Percentiles rank a stretch among this genome's conserved stretches.
phyloP scores from a whole-genome alignment of 2,329 filamentous ascomycete species.

The Pseudocercospora cruenta region DNA sequence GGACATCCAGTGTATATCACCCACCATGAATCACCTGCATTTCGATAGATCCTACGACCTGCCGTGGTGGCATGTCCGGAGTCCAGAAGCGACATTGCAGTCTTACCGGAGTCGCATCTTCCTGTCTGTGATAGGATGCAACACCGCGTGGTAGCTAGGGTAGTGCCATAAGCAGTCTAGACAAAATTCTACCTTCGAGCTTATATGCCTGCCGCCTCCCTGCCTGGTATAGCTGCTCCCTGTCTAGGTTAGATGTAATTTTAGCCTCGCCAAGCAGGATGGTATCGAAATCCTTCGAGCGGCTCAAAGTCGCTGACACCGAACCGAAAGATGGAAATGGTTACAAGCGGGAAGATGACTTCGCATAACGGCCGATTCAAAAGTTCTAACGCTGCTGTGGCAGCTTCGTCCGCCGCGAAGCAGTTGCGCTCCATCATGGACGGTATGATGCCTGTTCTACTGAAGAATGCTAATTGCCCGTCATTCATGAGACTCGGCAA shows the following conservation, averaged over 20 bases:
- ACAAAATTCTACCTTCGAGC: neutral
- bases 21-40: neutral
- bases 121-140: neutral
- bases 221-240: neutral
- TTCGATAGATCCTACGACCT: constrained; percentile 3
- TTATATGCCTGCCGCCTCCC: neutral
- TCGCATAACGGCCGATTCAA: neutral
- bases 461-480: no score
- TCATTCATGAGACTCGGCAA: no score
- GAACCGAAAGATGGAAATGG: neutral
- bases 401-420: neutral
- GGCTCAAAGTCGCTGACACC: neutral
- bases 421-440: neutral
- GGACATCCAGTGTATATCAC: neutral
- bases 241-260: neutral
- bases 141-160: neutral
- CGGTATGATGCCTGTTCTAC: no score
- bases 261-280: neutral
- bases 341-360: neutral
- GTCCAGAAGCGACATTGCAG: constrained; percentile 5
- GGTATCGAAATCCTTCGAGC: neutral
- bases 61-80: constrained; percentile 4
- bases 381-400: neutral
- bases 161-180: neutral
- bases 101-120: neutral